Conservation (phyloP, 768 basidiomycete species). For the Tremella mesenterica region DNA sequence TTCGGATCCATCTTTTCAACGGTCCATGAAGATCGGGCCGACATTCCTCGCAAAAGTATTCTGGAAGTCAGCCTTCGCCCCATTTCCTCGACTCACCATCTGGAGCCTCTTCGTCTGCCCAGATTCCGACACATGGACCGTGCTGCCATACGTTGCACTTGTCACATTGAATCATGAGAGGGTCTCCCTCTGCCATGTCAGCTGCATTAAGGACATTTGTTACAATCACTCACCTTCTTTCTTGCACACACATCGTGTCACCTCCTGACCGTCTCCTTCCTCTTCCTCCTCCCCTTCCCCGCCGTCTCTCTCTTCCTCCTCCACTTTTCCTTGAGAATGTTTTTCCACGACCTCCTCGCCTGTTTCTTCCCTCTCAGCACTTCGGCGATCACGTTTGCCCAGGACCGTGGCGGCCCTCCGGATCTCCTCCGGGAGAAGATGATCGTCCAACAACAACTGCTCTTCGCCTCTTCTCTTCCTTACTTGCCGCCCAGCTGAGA, state of each 20-base stretch:
- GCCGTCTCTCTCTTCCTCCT: slow-evolving; percentile 1
- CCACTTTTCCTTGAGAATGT: slow-evolving; percentile 3
- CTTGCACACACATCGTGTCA: slow-evolving; percentile 37
- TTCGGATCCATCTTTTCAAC: slow-evolving; percentile 47
- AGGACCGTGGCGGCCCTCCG: slow-evolving; percentile 4
- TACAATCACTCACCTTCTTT: slow-evolving; percentile 30
- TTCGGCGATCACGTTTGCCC: slow-evolving; percentile 1
- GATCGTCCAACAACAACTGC: slow-evolving; percentile 32
- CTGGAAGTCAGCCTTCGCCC: slow-evolving; percentile 44
- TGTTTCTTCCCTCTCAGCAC: slow-evolving; percentile 2
- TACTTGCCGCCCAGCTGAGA: slow-evolving; percentile 10
- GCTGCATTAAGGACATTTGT: not conserved
- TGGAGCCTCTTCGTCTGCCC: slow-evolving; percentile 49
- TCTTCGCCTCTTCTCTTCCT: slow-evolving; percentile 30
- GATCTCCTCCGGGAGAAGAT: slow-evolving; percentile 26
- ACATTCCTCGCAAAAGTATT: slow-evolving; percentile 92
- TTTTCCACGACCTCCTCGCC: slow-evolving; percentile 7
- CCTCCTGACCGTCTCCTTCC: slow-evolving; percentile 22
- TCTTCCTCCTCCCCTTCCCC: slow-evolving; percentile 7
- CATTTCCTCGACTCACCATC: slow-evolving; percentile 32
- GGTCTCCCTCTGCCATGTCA: slow-evolving; percentile 55
- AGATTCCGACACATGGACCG: slow-evolving; percentile 85
- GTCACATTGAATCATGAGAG: slow-evolving; percentile 97
- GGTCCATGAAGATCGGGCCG: slow-evolving; percentile 75
- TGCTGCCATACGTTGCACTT: slow-evolving; percentile 98